Conservation (phyloP, 495 filamentous ascomycete genomes). For the Xylaria grammica region DNA sequence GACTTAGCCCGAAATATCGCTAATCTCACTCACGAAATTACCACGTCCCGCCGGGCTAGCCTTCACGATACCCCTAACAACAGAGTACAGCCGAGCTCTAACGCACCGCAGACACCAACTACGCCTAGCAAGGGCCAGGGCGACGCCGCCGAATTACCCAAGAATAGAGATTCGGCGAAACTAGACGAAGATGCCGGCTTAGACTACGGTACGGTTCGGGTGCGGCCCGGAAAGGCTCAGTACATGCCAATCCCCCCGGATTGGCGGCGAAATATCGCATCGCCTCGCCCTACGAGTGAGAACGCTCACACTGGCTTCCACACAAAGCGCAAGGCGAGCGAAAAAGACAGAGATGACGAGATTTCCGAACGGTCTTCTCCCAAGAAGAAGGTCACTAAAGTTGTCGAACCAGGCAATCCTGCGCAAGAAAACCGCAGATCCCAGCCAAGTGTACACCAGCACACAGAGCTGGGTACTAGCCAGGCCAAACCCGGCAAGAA, state of each 20-base stretch:
- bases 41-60: not conserved
- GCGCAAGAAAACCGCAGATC: not conserved
- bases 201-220: conserved; percentile 19
- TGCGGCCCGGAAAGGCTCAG: conserved; percentile 8
- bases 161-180: not conserved
- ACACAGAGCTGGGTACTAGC: not conserved
- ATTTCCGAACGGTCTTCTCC: not conserved
- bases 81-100: not conserved
- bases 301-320: not conserved
- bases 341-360: not conserved
- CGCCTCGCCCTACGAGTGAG: not conserved
- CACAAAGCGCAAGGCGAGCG: conserved; percentile 4
- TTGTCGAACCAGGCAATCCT: not conserved
- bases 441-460: not conserved
- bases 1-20: not conserved
- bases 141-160: not conserved
- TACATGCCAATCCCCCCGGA: not conserved
- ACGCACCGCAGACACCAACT: not conserved
- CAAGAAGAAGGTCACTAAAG: not conserved
- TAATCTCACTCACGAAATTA: not conserved
- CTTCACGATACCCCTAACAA: not conserved
- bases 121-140: not conserved
- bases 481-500: conserved; percentile 7
- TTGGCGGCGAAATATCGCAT: conserved; percentile 2
- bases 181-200: not conserved